Conservation (phyloP, 495 filamentous ascomycete species). For the Stereocaulon alpinum region DNA sequence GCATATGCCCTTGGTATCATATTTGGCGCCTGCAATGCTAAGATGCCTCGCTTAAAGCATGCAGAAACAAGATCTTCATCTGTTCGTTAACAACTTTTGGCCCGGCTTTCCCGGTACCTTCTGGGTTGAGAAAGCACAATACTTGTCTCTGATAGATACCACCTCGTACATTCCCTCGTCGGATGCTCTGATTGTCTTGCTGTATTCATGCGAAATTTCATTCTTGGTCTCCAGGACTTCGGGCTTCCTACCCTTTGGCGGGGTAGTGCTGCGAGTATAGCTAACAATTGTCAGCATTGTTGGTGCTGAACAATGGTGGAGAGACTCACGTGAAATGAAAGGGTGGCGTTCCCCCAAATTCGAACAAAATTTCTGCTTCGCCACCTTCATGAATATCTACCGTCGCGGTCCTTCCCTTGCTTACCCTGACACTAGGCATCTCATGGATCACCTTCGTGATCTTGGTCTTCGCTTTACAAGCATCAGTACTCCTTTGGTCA, state of each 20-base stretch:
- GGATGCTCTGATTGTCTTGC: constrained; percentile 66
- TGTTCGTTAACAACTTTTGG: constrained; percentile 29
- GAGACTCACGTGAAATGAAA: constrained; percentile 79
- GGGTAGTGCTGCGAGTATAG: constrained; percentile 82
- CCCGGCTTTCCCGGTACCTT: constrained; percentile 38
- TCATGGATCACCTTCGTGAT: constrained; percentile 76
- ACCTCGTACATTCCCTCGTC: constrained; percentile 97
- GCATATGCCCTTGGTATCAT: background rate
- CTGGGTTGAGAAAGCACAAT: constrained; percentile 71
- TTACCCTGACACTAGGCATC: constrained; percentile 82
- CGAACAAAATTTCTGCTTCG: constrained; percentile 81
- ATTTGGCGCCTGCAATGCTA: background rate
- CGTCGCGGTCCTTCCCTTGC: constrained; percentile 61
- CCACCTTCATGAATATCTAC: constrained; percentile 95
- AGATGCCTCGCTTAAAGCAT: background rate
- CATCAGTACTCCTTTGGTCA: constrained; percentile 63
- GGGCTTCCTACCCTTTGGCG: constrained; percentile 60
- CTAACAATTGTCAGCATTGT: constrained; percentile 26
- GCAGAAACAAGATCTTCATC: constrained; percentile 7
- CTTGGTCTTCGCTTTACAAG: constrained; percentile 65
- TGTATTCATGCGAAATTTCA: constrained; percentile 69
- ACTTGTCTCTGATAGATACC: constrained; percentile 84
- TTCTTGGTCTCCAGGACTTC: constrained; percentile 81
- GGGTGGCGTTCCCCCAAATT: constrained; percentile 89
- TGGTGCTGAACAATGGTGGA: background rate